Evolutionary conservation across 139 green algal genomes (phyloP), one percentile per base, ranked within the genome.

Genomic region (Zygnema cylindricum): DNA sequence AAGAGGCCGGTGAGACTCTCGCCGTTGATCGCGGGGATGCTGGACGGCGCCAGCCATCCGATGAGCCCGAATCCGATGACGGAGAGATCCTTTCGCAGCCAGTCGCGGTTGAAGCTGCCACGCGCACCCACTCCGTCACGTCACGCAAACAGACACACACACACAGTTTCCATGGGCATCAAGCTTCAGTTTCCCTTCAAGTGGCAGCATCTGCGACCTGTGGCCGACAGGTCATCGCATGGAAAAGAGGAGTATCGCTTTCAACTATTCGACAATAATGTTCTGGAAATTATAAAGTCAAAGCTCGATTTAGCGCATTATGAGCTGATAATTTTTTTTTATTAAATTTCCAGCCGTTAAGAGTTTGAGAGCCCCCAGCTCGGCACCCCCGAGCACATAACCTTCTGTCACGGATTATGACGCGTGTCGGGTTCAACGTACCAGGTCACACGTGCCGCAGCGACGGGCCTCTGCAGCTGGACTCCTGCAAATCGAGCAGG

Each of bases 1-100:
- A 91, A 91, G 41, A 91, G 86, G 39, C 77, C 86, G 77, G 86
- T 81, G 1, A 91, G 39, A 49, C 73, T 86, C 42, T 85, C 75
- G 11, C 85, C 85, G n/a, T 76, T 76, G 73, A 89, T 89, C 42
- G 42, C 41, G 39, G 85, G 85, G 42, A 89, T 84, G 85, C 85
- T 89, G 1, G 85, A 89, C 32, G 73, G 85, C 1, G 73, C 73
- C 30, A 89, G 33, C 85, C 85, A 89, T 38, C 85, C 85, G 0
- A 89, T 71, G 73, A 89, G 41, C 33, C 69, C 69, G 83, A 88
- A 88, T 25, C 83, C 69, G 35, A 88, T 54, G 69, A 88, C 69
- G 1, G 83, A 83, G 32, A 84, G 69, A 36, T 88, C 83, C 22
- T 55, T 88, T 30, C 82, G n/a, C 39, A 87, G 55, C 82, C 82